Evolutionary conservation across 225 moss, liverwort and hornwort species (phyloP).

Genomic region (Anthoceros angustus): DNA sequence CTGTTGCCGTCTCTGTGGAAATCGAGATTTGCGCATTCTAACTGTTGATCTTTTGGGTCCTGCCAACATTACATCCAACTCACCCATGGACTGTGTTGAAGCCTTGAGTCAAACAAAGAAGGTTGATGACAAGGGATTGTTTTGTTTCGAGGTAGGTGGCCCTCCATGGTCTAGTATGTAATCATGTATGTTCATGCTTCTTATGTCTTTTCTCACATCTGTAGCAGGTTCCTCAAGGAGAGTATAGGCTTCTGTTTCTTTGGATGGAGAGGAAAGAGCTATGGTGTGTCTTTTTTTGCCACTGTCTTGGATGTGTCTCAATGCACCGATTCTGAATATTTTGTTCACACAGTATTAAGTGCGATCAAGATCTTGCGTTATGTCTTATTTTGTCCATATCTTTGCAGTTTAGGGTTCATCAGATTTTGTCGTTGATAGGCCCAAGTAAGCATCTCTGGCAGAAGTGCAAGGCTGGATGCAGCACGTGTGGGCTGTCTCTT

Average conservation of each 20-base stretch:
- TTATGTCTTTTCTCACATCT: no score
- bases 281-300: conserved; percentile 60
- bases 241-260: conserved; percentile 48
- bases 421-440: conserved; percentile 21
- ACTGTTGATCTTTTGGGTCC: background rate
- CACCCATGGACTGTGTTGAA: no score
- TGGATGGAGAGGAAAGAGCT: conserved; percentile 35
- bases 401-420: background rate
- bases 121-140: no score
- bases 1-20: background rate
- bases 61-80: conserved; percentile 53
- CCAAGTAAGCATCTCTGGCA: conserved; percentile 59
- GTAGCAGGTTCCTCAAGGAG: no score
- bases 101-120: no score
- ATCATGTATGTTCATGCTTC: no score
- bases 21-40: background rate
- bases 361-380: background rate
- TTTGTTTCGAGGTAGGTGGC: no score
- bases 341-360: conserved; percentile 46
- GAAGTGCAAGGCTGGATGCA: conserved; percentile 47
- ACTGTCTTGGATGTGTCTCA: conserved; percentile 38
- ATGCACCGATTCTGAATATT: conserved; percentile 42
- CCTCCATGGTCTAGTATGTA: no score
- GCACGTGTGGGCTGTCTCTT: conserved; percentile 34
- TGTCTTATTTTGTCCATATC: background rate